Evolutionary conservation across 1,284 basidiomycete genomes (phyloP), one percentile per base, ranked within the genome.

Genomic region (Cryptococcus deneoformans): DNA sequence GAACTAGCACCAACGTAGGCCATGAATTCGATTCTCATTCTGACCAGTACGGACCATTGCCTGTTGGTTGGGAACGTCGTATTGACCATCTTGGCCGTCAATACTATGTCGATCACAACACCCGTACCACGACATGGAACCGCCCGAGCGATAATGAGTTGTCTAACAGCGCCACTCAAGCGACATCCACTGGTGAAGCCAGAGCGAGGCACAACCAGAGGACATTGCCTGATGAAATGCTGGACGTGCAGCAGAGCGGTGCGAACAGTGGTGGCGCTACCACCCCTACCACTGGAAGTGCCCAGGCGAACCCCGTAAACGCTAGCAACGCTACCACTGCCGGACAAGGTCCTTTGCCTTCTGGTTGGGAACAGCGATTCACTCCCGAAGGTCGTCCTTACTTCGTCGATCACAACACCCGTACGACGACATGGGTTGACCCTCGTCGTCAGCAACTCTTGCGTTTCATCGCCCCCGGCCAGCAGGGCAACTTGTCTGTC

Each of bases 351-450:
- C 87, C 86, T 14, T 82, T 99, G 5, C 96, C 95, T 0, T 85
- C 91, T 16, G 96, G 95, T 14, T 99, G 96, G 96, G 96, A 99
- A 78, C 95, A 99, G 78, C 87, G 95, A 43, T 89, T 91, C 71
- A 98, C 94, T 1, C 89, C 94, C n/a, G 93, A 98, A 78, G 95
- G 95, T 5, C 84, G 96, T 49, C 92, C 95, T 1, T 99, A 98
- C 81, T 98, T 96, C 74, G 94, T 99, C 39, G 91, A 95, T 71
- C 92, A 96, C 80, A 91, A 91, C 74, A 93, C 92, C 0, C 86
- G 96, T 34, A 96, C 93, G 39, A 98, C 95, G 14, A 98, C 95
- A 24, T 99, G 95, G 95, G 92, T 92, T 37, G 96, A 99, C 76
- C 96, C 96, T 4, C 87, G 95, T 43, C 87, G 92, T 24, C 29